Evolutionary conservation across 805 yeast genomes (phyloP), one percentile per base, ranked within the genome.

Genomic region (Pichia manshurica): DNA sequence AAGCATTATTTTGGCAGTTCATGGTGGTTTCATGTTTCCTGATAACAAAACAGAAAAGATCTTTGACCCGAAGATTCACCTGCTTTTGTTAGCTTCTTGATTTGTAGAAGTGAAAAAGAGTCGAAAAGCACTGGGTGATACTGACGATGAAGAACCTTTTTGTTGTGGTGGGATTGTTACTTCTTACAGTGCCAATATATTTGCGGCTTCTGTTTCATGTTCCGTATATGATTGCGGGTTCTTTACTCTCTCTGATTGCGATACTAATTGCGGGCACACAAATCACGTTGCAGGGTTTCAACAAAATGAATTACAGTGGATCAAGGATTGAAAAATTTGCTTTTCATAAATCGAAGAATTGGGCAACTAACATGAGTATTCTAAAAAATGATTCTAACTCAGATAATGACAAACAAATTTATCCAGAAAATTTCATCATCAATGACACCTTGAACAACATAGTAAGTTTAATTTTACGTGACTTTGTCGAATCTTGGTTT

Each of bases 401-500:
- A 8, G 37, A 49, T 4, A 39, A 47, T 6, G 42, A 42, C 17
- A 31, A 17, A 12, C 45, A 53, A 39, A 56, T 72, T 2, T 67
- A 74, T 32, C 74, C 76, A 2, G 75, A 76, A 21, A 76, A 81
- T 23, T 72, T 75, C 47, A 55, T 72, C 3, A 70, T 82, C 5
- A 77, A 84, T 2, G 78, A 74, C 39, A 66, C 78, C 0, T 43
- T 83, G 5, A 76, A 78, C 40, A 71, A 69, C 10, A 59, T 83
- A n/a, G 63, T 80, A 4, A 66, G 67, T 31, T 62, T 73, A 36
- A 65, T 83, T 1, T 52, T 79, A 6, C 56, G 72, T 15, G 80
- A 78, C 45, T 84, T 83, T 57, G 70, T 83, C 6, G 63, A 65
- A 36, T 61, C 75, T 4, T 83, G 90, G 90, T 81, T 69, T 57